phyloP scores from a whole-genome alignment of 108 stramenopile genomes.

The Cyclostephanos tholiformis region DNA sequence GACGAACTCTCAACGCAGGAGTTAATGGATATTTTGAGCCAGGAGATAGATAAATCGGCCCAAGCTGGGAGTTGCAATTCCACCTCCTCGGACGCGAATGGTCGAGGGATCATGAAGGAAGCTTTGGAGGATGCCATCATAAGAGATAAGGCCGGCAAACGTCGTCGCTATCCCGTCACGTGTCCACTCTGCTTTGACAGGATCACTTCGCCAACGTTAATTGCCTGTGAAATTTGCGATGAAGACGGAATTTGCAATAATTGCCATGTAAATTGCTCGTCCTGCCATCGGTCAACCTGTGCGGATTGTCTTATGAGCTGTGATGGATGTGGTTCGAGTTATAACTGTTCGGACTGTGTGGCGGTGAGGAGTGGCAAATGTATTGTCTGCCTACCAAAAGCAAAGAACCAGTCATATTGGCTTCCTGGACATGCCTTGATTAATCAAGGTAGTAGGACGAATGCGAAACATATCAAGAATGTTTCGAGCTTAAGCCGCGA shows the following conservation, averaged over 20 bases:
- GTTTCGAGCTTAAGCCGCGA: background rate
- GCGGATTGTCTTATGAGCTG: constrained; percentile 38
- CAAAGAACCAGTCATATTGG: background rate
- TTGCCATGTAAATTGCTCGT: constrained; percentile 17
- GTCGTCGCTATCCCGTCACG: background rate
- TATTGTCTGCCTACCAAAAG: background rate
- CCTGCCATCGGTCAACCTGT: constrained; percentile 25
- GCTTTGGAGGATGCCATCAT: background rate
- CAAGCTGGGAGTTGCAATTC: background rate
- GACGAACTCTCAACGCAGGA: constrained; percentile 14
- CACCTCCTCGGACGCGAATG: background rate
- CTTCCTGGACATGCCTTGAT: background rate
- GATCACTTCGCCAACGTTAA: background rate
- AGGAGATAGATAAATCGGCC: constrained; percentile 2
- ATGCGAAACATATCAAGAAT: background rate
- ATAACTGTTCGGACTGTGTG: constrained; percentile 38
- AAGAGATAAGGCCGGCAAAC: background rate
- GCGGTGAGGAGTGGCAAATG: constrained; percentile 2
- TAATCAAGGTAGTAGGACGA: background rate
- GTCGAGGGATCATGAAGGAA: background rate
- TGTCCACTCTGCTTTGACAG: constrained; percentile 14
- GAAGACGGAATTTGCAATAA: constrained; percentile 17
- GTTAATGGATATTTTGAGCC: constrained; percentile 20
- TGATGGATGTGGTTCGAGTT: constrained; percentile 16
- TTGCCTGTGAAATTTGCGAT: constrained; percentile 33